Percentiles rank a stretch among this genome's conserved stretches.
Evolutionary conservation across 202 grass and related monocot genomes (phyloP).

Genomic region (Setaria italica): DNA sequence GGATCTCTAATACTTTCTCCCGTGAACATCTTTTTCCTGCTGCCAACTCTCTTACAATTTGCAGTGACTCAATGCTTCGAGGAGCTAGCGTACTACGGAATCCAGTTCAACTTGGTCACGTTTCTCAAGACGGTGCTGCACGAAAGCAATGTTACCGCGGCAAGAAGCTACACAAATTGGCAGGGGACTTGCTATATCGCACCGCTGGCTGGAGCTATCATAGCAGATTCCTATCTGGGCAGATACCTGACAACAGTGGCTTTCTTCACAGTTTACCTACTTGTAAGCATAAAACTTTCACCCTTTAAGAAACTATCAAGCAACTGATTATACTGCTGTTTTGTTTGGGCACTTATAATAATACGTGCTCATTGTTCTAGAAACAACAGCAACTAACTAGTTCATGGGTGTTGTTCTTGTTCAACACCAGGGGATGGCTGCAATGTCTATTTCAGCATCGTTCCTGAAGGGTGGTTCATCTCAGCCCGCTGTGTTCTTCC

Average conservation of each 20-base stretch:
- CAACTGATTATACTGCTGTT: neutral
- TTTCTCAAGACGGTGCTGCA: constrained; percentile 53
- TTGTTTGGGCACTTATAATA: neutral
- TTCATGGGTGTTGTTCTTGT: neutral
- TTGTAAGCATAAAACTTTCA: constrained; percentile 48
- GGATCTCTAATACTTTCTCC: neutral
- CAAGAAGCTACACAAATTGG: constrained; percentile 60
- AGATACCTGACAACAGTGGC: constrained; percentile 55
- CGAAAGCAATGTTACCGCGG: constrained; percentile 53
- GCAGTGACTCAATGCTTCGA: constrained; percentile 66
- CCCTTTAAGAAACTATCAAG: neutral
- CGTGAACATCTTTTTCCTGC: neutral
- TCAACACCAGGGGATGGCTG: constrained; percentile 57
- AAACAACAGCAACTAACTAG: neutral
- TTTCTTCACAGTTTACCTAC: constrained; percentile 55
- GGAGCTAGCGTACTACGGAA: constrained; percentile 59
- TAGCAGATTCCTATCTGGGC: constrained; percentile 63
- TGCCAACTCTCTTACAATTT: constrained; percentile 11
- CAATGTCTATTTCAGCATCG: constrained; percentile 58
- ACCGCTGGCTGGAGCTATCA: constrained; percentile 54
- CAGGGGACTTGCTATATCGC: constrained; percentile 58
- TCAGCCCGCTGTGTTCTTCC: constrained; percentile 49
- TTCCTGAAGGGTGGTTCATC: constrained; percentile 43
- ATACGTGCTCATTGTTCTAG: neutral
- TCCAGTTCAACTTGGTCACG: constrained; percentile 56